Conservation (phyloP, 78 protist genomes). For the Reticulomyxa filosa region DNA sequence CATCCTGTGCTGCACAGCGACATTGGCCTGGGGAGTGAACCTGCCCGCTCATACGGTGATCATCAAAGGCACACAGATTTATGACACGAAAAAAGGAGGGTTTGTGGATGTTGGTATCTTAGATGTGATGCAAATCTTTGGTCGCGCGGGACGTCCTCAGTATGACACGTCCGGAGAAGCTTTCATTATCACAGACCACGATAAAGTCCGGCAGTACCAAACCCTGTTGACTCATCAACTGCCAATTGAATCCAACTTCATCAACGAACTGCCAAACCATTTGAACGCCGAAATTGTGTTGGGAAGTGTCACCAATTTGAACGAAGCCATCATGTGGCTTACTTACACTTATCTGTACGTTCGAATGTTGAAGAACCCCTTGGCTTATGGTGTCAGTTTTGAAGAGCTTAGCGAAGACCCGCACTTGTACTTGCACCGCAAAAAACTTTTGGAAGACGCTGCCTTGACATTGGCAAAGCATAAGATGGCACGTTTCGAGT, state of each 20-base stretch:
- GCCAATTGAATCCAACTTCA: conserved; percentile 4
- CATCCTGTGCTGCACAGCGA: conserved; percentile 75
- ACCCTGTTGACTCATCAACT: not conserved
- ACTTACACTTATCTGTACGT: conserved; percentile 73
- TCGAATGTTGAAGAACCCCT: conserved; percentile 75
- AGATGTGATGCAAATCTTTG: conserved; percentile 88
- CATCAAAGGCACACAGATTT: conserved; percentile 78
- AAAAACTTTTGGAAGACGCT: too few species aligned
- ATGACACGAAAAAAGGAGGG: conserved; percentile 36
- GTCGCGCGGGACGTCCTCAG: conserved; percentile 99
- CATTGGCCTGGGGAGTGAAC: conserved; percentile 97
- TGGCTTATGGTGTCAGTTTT: conserved; percentile 52
- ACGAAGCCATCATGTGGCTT: conserved; percentile 83
- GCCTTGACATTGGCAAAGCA: too few species aligned
- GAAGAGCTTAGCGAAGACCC: conserved; percentile 7
- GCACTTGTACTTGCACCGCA: not conserved
- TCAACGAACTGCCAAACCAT: conserved; percentile 41
- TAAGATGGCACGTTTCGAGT: too few species aligned
- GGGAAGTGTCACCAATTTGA: conserved; percentile 75
- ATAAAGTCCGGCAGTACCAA: conserved; percentile 56
- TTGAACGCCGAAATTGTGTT: conserved; percentile 88
- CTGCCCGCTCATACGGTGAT: conserved; percentile 90
- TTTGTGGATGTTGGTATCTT: conserved; percentile 61
- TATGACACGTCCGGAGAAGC: conserved; percentile 44
- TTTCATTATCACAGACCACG: conserved; percentile 69